phyloP scores from a whole-genome alignment of 2,329 filamentous ascomycete genomes.

The Lojkania enalia region DNA sequence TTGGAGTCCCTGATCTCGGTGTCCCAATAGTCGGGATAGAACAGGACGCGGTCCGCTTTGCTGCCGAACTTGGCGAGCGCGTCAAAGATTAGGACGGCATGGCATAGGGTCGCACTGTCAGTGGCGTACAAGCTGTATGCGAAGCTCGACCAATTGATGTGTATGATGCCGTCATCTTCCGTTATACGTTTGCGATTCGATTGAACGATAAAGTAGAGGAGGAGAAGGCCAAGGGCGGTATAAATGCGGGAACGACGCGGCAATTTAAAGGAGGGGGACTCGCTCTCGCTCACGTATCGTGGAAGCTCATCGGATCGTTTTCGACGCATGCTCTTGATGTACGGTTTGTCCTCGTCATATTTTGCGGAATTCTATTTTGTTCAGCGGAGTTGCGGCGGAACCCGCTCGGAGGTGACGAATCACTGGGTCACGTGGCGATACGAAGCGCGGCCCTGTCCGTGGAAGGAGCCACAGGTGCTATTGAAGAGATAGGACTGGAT shows the following conservation, averaged over 20 bases:
- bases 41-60: constrained; percentile 51
- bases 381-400: constrained; percentile 21
- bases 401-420: constrained; percentile 22
- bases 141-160: constrained; percentile 45
- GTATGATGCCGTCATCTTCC: constrained; percentile 9
- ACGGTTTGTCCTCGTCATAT: constrained; percentile 16
- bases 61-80: constrained; percentile 47
- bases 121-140: constrained; percentile 52
- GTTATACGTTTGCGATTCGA: constrained; percentile 12
- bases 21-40: constrained; percentile 50
- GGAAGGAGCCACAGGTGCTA: no score
- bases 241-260: constrained; percentile 36
- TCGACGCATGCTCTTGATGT: no score
- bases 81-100: constrained; percentile 51
- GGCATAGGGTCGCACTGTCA: constrained; percentile 48
- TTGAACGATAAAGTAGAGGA: constrained; percentile 35
- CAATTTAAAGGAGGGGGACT: constrained; percentile 22
- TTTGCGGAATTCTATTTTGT: constrained; percentile 1
- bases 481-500: no score
- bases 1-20: constrained; percentile 26
- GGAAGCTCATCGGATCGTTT: constrained; percentile 42
- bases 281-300: constrained; percentile 24
- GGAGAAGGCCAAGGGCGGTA: constrained; percentile 26
- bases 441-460: no score
- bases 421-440: no score